These are phyloP conservation scores for Isochrysis galbana DNA, from an alignment of 78 protist genomes.

Conservation along the genomic window DNA sequence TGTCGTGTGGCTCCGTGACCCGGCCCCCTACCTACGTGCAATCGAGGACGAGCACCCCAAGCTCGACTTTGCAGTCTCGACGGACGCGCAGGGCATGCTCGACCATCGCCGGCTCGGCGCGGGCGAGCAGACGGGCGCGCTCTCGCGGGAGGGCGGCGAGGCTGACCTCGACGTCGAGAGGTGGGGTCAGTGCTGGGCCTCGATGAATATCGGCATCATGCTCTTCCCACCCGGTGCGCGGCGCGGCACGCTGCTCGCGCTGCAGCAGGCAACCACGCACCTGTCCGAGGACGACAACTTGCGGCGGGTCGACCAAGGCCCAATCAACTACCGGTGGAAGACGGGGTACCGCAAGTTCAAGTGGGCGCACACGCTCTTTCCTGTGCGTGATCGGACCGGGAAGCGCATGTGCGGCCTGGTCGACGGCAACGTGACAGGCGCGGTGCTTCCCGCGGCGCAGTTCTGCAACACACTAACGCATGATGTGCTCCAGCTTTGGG, in stretches of 20 bases:
- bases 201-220: slow-evolving; percentile 20
- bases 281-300: neutral
- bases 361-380: neutral
- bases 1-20: slow-evolving; percentile 17
- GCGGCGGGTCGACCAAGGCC: neutral
- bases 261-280: neutral
- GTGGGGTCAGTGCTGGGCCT: neutral
- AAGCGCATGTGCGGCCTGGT: neutral
- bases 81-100: neutral
- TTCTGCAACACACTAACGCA: neutral
- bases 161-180: neutral
- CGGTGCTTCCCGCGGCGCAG: neutral
- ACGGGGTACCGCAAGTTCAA: neutral
- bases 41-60: neutral
- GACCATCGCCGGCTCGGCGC: neutral
- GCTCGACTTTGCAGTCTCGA: neutral
- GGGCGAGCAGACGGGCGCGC: neutral
- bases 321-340: slow-evolving; percentile 15
- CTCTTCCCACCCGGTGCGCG: neutral
- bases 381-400: neutral
- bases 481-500: neutral
- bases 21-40: neutral
- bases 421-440: neutral
- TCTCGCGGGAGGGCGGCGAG: neutral
- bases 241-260: neutral